Evolutionary conservation across 768 basidiomycete genomes (phyloP).

Genomic region (Lactarius akahatsu): DNA sequence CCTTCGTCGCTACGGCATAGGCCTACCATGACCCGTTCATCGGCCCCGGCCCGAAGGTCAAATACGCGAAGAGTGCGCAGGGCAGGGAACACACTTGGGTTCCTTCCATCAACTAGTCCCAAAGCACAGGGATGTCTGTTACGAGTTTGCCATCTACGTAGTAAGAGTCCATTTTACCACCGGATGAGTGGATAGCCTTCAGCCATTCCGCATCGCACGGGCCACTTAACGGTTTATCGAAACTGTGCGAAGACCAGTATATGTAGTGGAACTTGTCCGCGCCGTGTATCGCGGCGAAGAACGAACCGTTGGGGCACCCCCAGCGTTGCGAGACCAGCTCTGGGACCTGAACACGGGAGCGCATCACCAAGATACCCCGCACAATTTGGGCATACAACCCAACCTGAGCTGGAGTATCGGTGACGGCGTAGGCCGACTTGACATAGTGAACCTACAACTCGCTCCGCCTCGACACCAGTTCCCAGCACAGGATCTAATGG

Average conservation of each 20-base stretch:
- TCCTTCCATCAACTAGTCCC: too few relatives aligned
- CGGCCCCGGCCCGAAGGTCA: too few relatives aligned
- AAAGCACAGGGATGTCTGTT: too few relatives aligned
- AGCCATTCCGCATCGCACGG: too few relatives aligned
- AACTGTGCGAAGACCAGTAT: conserved; percentile 81
- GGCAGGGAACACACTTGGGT: too few relatives aligned
- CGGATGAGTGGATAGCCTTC: too few relatives aligned
- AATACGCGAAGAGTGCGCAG: too few relatives aligned
- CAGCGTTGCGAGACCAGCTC: conserved; percentile 94
- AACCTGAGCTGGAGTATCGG: conserved; percentile 90
- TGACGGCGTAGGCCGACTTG: conserved; percentile 89
- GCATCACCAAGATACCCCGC: not conserved
- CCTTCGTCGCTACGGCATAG: too few relatives aligned
- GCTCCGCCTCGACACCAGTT: conserved; percentile 89
- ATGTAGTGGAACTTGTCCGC: conserved; percentile 93
- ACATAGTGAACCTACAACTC: conserved; percentile 95
- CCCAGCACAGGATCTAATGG: conserved; percentile 87
- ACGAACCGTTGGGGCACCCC: conserved; percentile 65
- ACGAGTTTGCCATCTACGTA: too few relatives aligned
- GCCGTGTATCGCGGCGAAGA: conserved; percentile 95
- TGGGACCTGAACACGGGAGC: conserved; percentile 54
- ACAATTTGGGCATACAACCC: not conserved
- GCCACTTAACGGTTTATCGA: too few relatives aligned
- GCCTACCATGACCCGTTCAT: too few relatives aligned
- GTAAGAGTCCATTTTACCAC: too few relatives aligned